These are phyloP conservation scores for Amniculicola lignicola DNA, from an alignment of 495 filamentous ascomycete genomes.

Conservation along the genomic window DNA sequence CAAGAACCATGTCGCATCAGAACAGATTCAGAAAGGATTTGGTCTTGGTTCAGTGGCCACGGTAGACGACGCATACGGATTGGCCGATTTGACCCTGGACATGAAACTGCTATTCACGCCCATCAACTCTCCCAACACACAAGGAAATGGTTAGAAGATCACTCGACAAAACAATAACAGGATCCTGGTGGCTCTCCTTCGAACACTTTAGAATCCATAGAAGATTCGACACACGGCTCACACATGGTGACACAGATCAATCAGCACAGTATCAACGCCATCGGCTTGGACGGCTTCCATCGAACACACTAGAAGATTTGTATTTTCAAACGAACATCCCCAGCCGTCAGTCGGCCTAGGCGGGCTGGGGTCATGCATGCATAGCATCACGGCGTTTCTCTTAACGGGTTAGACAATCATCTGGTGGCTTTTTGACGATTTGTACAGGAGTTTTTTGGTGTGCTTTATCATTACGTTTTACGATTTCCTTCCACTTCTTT, in stretches of 20 bases:
- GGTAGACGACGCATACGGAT: constrained; percentile 59
- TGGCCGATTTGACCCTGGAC: constrained; percentile 59
- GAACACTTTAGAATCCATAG: too few species aligned
- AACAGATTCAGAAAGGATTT: constrained; percentile 51
- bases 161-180: too few species aligned
- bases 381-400: constrained; percentile 19
- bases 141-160: too few species aligned
- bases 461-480: neutral
- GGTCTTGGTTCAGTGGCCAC: constrained; percentile 56
- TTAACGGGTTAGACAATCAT: neutral
- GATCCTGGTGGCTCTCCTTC: too few species aligned
- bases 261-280: too few species aligned
- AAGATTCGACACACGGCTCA: too few species aligned
- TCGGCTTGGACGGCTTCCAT: neutral
- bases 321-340: neutral
- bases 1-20: constrained; percentile 52
- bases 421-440: neutral
- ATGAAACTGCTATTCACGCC: constrained; percentile 61
- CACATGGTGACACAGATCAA: too few species aligned
- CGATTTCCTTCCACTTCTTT: constrained; percentile 1
- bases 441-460: neutral
- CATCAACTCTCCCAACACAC: too few species aligned
- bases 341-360: too few species aligned
- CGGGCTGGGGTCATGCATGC: constrained; percentile 9
- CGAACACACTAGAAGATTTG: constrained; percentile 1